Evolutionary conservation across 1,284 basidiomycete species (phyloP).

Genomic region (Trametes hirsuta): DNA sequence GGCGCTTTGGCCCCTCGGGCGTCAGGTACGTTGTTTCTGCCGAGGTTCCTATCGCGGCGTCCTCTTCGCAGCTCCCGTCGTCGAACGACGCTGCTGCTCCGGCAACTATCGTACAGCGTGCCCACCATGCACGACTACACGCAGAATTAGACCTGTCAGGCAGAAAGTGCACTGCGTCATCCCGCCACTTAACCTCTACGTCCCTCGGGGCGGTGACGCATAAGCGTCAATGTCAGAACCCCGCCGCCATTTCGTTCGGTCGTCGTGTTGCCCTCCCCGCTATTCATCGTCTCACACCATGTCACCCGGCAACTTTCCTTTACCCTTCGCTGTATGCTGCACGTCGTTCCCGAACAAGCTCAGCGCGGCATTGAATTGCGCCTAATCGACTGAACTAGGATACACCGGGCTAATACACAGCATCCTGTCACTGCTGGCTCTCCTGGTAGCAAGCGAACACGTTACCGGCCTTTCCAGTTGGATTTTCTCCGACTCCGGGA

Average conservation of each 20-base stretch:
- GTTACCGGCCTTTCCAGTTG: neutral
- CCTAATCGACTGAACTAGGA: slow-evolving; percentile 15
- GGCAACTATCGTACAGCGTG: neutral
- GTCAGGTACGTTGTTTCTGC: neutral
- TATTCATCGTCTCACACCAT: neutral
- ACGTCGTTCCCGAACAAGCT: slow-evolving; percentile 19
- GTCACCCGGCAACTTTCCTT: slow-evolving; percentile 4
- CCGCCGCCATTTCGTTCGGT: neutral
- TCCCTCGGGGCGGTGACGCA: neutral
- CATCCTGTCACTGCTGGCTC: slow-evolving; percentile 10
- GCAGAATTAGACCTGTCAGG: slow-evolving; percentile 5
- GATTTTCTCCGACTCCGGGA: slow-evolving; percentile 2
- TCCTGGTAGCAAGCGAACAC: neutral
- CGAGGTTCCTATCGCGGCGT: neutral
- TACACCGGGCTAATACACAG: slow-evolving; percentile 6
- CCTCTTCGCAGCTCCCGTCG: neutral
- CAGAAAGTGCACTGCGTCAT: slow-evolving; percentile 4
- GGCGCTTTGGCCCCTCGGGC: neutral
- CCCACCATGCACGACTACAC: neutral
- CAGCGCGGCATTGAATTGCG: slow-evolving; percentile 21
- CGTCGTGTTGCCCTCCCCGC: neutral
- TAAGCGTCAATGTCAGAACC: neutral
- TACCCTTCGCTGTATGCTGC: slow-evolving; percentile 2
- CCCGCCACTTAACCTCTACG: slow-evolving; percentile 1
- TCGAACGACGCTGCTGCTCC: neutral